A percentile compares a stretch with the other conserved stretches of the same genome.
Conservation (phyloP, 169 alveolate genomes). For the Cryptosporidium viatorum region DNA sequence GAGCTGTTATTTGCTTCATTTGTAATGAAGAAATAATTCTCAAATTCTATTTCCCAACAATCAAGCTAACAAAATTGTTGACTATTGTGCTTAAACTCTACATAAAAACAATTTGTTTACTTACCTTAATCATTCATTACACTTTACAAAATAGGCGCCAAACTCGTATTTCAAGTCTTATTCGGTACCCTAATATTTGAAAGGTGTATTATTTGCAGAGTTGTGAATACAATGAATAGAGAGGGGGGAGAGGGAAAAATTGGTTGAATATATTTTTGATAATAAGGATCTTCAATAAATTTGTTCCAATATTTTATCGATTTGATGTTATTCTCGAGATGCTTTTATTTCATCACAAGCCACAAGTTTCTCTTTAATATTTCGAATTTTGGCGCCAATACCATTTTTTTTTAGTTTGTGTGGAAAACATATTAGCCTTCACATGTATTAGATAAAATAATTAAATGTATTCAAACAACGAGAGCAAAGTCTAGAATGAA, state of each 20-base stretch:
- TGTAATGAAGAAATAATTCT: neutral
- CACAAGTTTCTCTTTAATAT: neutral
- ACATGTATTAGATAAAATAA: neutral
- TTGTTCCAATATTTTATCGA: too few relatives aligned
- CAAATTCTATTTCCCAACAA: constrained; percentile 22
- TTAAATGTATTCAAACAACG: neutral
- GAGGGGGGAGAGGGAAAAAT: neutral
- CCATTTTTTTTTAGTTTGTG: neutral
- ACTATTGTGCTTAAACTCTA: neutral
- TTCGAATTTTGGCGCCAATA: neutral
- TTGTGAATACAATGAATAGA: neutral
- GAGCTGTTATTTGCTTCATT: constrained; percentile 25
- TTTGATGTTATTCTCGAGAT: neutral
- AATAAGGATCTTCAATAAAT: neutral
- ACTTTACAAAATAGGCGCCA: neutral
- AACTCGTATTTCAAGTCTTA: neutral
- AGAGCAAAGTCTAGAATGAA: neutral
- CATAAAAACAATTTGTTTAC: neutral
- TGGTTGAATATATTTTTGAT: too few relatives aligned
- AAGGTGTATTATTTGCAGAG: neutral
- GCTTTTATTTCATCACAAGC: neutral
- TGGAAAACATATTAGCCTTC: neutral
- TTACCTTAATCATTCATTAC: constrained; percentile 1
- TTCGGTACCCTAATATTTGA: neutral
- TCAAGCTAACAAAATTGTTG: neutral